Conservation (phyloP, 768 basidiomycete species). For the Russula compacta region DNA sequence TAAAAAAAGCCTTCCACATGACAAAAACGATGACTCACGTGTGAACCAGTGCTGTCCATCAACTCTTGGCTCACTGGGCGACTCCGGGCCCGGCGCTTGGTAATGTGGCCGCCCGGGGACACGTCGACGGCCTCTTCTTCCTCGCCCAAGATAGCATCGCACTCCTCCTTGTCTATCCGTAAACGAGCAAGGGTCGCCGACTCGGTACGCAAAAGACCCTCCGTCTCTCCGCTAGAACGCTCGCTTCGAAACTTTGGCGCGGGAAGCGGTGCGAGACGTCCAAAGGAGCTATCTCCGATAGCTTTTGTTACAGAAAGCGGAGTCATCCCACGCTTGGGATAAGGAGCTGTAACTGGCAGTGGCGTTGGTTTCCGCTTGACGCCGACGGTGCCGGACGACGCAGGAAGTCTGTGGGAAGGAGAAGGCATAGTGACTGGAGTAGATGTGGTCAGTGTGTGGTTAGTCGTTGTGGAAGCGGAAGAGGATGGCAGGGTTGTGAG, state of each 20-base stretch:
- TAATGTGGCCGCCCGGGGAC: slow-evolving; percentile 69
- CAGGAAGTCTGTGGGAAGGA: neutral
- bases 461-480: neutral
- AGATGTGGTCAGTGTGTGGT: neutral
- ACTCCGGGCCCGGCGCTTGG: slow-evolving; percentile 65
- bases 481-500: neutral
- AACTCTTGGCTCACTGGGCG: slow-evolving; percentile 59
- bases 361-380: slow-evolving; percentile 19
- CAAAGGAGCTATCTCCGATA: slow-evolving; percentile 14
- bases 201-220: slow-evolving; percentile 19
- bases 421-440: neutral
- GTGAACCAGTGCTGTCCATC: slow-evolving; percentile 23
- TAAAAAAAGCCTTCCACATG: neutral
- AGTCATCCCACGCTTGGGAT: slow-evolving; percentile 17
- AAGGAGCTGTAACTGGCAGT: slow-evolving; percentile 18
- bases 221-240: slow-evolving; percentile 8
- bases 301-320: slow-evolving; percentile 19
- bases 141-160: slow-evolving; percentile 5
- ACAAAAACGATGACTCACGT: slow-evolving; percentile 22
- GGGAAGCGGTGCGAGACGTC: slow-evolving; percentile 21
- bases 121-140: slow-evolving; percentile 62
- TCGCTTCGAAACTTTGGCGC: slow-evolving; percentile 18
- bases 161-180: slow-evolving; percentile 17
- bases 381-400: slow-evolving; percentile 7
- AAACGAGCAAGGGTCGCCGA: slow-evolving; percentile 19